These are phyloP conservation scores for Ophiostoma pallidulum DNA, from an alignment of 2,329 filamentous ascomycete species.

Conservation along the genomic window DNA sequence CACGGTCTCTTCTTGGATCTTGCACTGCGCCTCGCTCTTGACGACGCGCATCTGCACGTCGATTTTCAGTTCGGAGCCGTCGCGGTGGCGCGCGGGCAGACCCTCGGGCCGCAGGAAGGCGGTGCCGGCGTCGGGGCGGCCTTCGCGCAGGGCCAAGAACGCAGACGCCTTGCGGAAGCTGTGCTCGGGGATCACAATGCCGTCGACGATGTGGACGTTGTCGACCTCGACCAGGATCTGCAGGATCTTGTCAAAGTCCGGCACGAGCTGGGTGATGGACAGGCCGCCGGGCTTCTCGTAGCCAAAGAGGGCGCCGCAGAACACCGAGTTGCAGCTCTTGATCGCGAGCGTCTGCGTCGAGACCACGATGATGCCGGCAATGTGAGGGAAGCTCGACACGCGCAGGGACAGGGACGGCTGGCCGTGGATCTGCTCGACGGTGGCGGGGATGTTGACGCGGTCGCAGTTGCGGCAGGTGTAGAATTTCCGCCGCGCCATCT, in stretches of 20 bases:
- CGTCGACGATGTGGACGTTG: slow-evolving; percentile 71
- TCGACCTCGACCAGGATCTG: slow-evolving; percentile 79
- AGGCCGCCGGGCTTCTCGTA: slow-evolving; percentile 75
- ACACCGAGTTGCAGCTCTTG: slow-evolving; percentile 89
- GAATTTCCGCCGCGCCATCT: slow-evolving; percentile 61
- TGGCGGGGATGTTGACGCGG: slow-evolving; percentile 73
- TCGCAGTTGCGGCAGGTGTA: slow-evolving; percentile 77
- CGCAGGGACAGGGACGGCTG: slow-evolving; percentile 68
- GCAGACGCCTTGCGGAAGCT: slow-evolving; percentile 86
- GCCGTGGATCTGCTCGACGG: slow-evolving; percentile 62
- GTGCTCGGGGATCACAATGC: slow-evolving; percentile 94
- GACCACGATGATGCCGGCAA: slow-evolving; percentile 91
- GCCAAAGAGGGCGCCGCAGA: slow-evolving; percentile 86
- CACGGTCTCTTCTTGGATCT: slow-evolving; percentile 53
- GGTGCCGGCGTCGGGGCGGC: slow-evolving; percentile 65
- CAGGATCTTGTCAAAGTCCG: slow-evolving; percentile 77
- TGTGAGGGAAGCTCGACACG: slow-evolving; percentile 91
- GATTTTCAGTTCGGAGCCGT: slow-evolving; percentile 85
- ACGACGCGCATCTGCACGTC: slow-evolving; percentile 96
- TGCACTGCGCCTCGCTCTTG: slow-evolving; percentile 66
- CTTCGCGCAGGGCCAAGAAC: slow-evolving; percentile 73
- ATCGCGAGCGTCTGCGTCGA: slow-evolving; percentile 70
- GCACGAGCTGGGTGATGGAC: slow-evolving; percentile 70
- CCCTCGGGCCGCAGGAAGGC: slow-evolving; percentile 79
- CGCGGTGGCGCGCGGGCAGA: slow-evolving; percentile 74